Evolutionary conservation across 2,329 filamentous ascomycete species (phyloP), one percentile per base, ranked within the genome.

Genomic region (Endoconidiophora laricicola): DNA sequence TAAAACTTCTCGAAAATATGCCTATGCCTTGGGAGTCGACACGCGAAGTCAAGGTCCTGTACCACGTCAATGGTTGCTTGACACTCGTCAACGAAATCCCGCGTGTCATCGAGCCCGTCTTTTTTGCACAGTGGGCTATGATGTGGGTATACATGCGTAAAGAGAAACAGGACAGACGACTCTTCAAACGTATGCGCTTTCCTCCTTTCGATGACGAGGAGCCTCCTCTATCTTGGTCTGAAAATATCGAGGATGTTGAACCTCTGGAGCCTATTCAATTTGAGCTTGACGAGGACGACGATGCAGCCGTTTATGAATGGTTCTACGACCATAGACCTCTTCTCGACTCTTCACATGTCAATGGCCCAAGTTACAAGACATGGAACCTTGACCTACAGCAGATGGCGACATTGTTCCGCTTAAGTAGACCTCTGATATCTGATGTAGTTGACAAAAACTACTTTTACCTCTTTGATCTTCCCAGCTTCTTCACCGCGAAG

Each of bases 61-160:
- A 98, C 64, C 91, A 98, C 62, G 88, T 96, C 59, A 98, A 98
- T 60, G 91, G 91, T 26, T 98, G 93, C 61, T 66, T 98, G 66
- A 98, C 91, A 1, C 69, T 98, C 50, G 93, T 98, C 60, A 98
- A 98, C 63, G 91, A 98, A 69, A 86, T 82, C 5, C 91, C 93
- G 12, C 78, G 93, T 59, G 93, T 98, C 50, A 96, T 98, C 60
- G 91, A 96, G 62, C 91, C 91, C 0, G 85, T 98, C 3, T 98
- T 94, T 65, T 88, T 95, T 62, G 91, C 91, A 52, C 91, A 98
- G 64, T 98, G 91, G 91, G 91, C 91, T 10, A 94, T 90, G 49
- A 98, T 98, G 91, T 98, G 91, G 91, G 81, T 94, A 23, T 86
- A 84, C 42, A 98, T 98, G 91, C 80, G 91, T 59, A 83, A 93